phyloP scores from a whole-genome alignment of 1,284 basidiomycete genomes.

The Ceratobasidium sp. region DNA sequence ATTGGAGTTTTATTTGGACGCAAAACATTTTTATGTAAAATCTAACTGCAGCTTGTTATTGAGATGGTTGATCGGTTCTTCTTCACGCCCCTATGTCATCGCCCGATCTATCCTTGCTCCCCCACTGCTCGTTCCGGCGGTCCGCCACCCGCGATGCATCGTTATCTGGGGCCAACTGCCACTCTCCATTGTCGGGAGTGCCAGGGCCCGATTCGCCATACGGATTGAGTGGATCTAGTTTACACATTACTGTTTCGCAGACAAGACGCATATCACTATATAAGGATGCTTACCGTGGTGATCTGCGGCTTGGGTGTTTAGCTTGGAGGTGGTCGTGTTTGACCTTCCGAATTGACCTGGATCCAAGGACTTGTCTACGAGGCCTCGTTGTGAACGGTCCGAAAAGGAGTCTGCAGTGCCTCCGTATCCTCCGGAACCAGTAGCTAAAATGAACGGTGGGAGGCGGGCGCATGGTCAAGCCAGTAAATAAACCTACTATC shows the following conservation, averaged over 20 bases:
- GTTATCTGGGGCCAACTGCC: constrained; percentile 26
- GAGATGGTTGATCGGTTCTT: neutral
- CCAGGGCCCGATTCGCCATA: constrained; percentile 43
- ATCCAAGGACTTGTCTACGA: constrained; percentile 38
- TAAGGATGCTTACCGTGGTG: constrained; percentile 22
- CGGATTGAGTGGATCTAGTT: constrained; percentile 35
- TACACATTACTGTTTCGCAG: constrained; percentile 1
- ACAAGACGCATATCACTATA: neutral
- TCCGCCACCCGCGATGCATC: constrained; percentile 39
- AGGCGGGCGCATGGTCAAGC: neutral
- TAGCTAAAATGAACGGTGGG: constrained; percentile 10
- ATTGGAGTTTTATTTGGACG: neutral
- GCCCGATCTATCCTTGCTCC: constrained; percentile 24
- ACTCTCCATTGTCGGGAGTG: constrained; percentile 42
- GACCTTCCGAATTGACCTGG: constrained; percentile 35
- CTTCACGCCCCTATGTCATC: constrained; percentile 39
- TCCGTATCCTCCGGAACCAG: constrained; percentile 25
- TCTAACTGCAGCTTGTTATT: neutral
- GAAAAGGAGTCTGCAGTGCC: constrained; percentile 34
- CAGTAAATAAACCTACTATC: constrained; percentile 16
- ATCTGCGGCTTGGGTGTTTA: constrained; percentile 11
- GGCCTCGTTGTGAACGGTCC: constrained; percentile 41
- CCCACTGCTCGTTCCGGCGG: constrained; percentile 39
- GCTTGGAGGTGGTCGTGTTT: constrained; percentile 17
- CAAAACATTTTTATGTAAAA: neutral